Conservation (phyloP, 208 protist genomes). For the Leishmania tropica region DNA sequence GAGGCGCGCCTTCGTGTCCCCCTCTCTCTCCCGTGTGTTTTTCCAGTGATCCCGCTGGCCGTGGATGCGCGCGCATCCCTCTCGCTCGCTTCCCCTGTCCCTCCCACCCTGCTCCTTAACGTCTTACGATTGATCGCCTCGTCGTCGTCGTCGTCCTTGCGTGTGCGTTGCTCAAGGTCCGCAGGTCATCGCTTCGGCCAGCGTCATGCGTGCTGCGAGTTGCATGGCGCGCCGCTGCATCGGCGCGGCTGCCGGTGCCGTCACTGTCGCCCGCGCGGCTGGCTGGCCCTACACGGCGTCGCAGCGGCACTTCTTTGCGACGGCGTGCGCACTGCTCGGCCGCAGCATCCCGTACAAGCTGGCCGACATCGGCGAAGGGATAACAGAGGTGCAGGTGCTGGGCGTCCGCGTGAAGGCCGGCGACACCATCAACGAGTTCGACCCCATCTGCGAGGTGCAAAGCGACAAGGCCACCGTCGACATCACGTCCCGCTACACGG, state of each 20-base stretch:
- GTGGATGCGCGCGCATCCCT: background rate
- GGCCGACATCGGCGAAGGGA: slow-evolving; percentile 97
- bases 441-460: slow-evolving; percentile 95
- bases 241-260: background rate
- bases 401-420: slow-evolving; percentile 92
- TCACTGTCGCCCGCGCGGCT: background rate
- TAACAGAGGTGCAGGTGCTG: slow-evolving; percentile 95
- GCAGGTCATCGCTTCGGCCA: background rate
- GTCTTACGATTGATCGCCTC: too few species aligned
- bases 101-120: background rate
- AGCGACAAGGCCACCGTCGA: slow-evolving; percentile 95
- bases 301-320: background rate
- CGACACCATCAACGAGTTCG: slow-evolving; percentile 93
- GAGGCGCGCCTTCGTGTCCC: background rate
- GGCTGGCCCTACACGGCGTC: slow-evolving; percentile 1
- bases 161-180: background rate
- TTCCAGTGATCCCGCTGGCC: background rate
- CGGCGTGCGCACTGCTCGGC: background rate
- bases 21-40: background rate
- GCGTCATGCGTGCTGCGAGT: slow-evolving; percentile 19
- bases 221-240: slow-evolving; percentile 6
- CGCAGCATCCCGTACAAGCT: slow-evolving; percentile 75
- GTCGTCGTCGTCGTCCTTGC: background rate
- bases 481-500: slow-evolving; percentile 93
- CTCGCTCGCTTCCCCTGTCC: background rate